Evolutionary conservation across 164 flowering plant species (phyloP), one percentile per base, ranked within the genome.

Genomic region (Vitis labrusca): DNA sequence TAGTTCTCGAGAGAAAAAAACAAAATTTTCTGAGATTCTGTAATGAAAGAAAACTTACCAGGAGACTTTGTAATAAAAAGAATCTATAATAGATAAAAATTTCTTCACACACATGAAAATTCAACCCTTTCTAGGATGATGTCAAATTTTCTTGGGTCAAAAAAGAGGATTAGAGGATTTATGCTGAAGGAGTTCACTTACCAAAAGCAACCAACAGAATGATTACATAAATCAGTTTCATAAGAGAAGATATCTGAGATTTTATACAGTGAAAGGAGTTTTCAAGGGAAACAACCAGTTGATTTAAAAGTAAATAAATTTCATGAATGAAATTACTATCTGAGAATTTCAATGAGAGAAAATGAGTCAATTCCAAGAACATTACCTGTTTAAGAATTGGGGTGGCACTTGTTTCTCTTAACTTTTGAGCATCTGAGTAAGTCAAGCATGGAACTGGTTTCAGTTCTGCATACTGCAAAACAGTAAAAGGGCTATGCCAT

Each of bases 371-470:
- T n/a, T 37, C 2, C 37, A 58, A 16, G n/a, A 64, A 63, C 23
- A 6, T 8, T 77, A 87, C 99, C 96, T 95, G 99, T 73, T 89
- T 91, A 61, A 93, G 91, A 74, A 93, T 88, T 44, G 87, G 86
- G 72, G 99, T 93, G 17, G 96, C 93, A 82, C 85, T 88, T 64
- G 82, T 85, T 71, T 90, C 96, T 79, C 99, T 85, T 74, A 93
- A 70, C 44, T 2, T 56, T 59, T 77, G 76, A 71, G 99, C 96
- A 79, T 90, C 92, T 70, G 90, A 70, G 69, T 95, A 93, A 8
- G 96, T 91, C 86, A 91, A 66, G 81, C 99, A 95, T 67, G 97
- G 93, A 50, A 95, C 99, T 63, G 99, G 99, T 75, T 90, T 93
- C 70, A 95, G 97, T 76, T 93, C 99, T 65, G 98, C 98, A 81